Percentiles rank a stretch among this genome's conserved stretches.
These are phyloP conservation scores for Penicillium psychrosexuale DNA, from an alignment of 2,329 filamentous ascomycete genomes.

Conservation along the genomic window DNA sequence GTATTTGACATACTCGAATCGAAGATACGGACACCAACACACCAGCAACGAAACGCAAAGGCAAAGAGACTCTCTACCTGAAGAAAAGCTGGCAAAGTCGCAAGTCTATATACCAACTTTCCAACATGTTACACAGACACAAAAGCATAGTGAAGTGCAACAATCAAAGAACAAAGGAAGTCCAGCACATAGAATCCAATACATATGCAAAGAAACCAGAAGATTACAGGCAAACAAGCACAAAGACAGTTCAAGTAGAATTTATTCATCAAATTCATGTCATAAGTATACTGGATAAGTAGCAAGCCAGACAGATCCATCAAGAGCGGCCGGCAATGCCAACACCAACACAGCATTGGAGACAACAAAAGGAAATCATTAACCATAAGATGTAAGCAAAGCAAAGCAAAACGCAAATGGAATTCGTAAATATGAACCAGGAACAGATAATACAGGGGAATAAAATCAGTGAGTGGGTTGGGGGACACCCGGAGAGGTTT, in stretches of 20 bases:
- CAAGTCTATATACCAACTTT: neutral
- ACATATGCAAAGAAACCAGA: neutral
- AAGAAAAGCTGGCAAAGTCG: neutral
- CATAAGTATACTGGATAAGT: conserved; percentile 11
- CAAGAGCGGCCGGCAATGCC: conserved; percentile 2
- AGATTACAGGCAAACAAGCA: neutral
- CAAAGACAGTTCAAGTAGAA: neutral
- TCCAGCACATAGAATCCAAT: neutral
- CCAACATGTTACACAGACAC: neutral
- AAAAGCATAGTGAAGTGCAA: neutral
- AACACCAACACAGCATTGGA: conserved; percentile 15
- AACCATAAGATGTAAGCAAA: conserved; percentile 7
- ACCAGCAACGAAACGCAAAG: neutral
- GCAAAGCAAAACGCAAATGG: conserved; percentile 11
- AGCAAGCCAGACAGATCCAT: conserved; percentile 8
- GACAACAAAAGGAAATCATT: conserved; percentile 27
- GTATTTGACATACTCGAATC: too few relatives aligned
- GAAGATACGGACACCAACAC: neutral
- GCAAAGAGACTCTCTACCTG: neutral
- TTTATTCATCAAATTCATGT: conserved; percentile 16
- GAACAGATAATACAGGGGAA: conserved; percentile 37
- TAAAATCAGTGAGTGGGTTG: conserved; percentile 16
- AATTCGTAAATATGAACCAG: conserved; percentile 23
- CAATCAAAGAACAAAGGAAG: neutral
- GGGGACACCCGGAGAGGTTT: neutral